These are phyloP conservation scores for Eucalyptus sp. DNA, from an alignment of 345 rosid genomes.

Conservation along the genomic window DNA sequence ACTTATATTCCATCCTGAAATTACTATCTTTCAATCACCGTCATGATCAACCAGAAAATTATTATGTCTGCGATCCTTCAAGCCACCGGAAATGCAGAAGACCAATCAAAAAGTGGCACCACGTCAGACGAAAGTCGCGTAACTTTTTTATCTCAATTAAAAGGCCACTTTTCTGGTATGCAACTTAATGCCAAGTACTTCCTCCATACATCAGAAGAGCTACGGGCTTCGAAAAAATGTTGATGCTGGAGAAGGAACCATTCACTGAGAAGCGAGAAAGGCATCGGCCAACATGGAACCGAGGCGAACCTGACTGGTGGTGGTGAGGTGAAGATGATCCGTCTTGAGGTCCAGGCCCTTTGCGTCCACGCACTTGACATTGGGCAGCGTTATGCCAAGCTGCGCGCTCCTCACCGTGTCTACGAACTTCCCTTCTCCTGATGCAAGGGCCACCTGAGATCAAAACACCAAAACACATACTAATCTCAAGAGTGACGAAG, in stretches of 20 bases:
- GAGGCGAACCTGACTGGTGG: conserved; percentile 11
- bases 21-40: background rate
- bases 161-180: background rate
- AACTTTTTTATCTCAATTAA: background rate
- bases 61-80: background rate
- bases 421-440: conserved; percentile 21
- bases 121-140: background rate
- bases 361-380: conserved; percentile 25
- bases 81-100: background rate
- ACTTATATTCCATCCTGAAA: no score
- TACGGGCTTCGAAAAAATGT: background rate
- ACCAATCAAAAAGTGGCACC: background rate
- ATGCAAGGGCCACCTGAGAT: conserved; percentile 22
- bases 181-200: background rate
- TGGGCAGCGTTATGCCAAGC: conserved; percentile 1
- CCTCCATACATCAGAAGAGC: background rate
- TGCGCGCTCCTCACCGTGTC: conserved; percentile 22
- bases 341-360: conserved; percentile 16
- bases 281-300: conserved; percentile 14
- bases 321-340: conserved; percentile 28
- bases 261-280: background rate
- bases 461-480: background rate
- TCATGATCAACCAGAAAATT: background rate
- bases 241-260: background rate
- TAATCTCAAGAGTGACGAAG: background rate